Percentiles rank a stretch among this genome's conserved stretches.
Conservation (phyloP, 2,329 filamentous ascomycete genomes). For the Bertia moriformis region DNA sequence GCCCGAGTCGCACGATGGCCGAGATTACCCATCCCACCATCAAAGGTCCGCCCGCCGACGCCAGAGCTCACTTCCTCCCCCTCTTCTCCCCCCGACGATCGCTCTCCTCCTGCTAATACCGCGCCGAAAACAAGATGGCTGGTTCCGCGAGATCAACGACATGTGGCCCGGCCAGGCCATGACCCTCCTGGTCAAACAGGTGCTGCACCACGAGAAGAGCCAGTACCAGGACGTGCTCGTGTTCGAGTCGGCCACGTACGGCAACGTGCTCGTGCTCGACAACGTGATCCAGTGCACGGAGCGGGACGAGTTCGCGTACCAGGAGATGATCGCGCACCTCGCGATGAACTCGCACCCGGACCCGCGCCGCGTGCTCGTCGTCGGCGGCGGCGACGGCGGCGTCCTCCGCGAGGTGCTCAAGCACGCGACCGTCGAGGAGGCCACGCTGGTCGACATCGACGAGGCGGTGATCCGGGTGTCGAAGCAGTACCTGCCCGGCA, state of each 20-base stretch:
- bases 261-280: constrained; percentile 89
- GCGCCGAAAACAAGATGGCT: constrained; percentile 59
- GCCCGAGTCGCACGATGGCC: too few relatives aligned
- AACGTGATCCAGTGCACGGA: constrained; percentile 99
- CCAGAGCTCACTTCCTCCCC: constrained; percentile 5
- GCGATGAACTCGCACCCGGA: constrained; percentile 97
- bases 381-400: constrained; percentile 92
- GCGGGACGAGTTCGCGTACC: constrained; percentile 97
- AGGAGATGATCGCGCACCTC: constrained; percentile 99
- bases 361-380: constrained; percentile 96
- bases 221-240: constrained; percentile 98
- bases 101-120: neutral
- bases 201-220: constrained; percentile 97
- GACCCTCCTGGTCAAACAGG: constrained; percentile 93
- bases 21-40: constrained; percentile 43
- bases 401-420: constrained; percentile 98
- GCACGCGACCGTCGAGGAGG: constrained; percentile 93
- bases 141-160: constrained; percentile 96
- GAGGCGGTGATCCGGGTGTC: constrained; percentile 97
- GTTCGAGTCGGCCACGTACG: constrained; percentile 95
- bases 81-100: constrained; percentile 4
- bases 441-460: constrained; percentile 94
- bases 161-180: constrained; percentile 99
- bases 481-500: constrained; percentile 91
- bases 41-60: constrained; percentile 28